Base-by-base conservation (phyloP, 202 grass and related monocot species). In the Eragrostis tef region DNA sequence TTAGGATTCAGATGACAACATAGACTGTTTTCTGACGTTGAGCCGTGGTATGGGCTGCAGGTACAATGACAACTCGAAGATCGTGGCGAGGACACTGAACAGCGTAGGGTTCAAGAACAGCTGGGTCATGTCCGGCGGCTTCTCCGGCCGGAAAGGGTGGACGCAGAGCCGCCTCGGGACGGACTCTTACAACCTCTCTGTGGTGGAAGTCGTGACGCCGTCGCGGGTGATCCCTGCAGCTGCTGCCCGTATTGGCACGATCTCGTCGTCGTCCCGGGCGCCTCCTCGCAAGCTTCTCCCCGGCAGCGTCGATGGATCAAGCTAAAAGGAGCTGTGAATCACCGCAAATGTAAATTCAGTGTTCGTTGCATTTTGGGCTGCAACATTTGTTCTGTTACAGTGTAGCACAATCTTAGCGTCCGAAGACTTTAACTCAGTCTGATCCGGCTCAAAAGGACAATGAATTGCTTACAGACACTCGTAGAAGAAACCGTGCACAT, bases 121-220 rank as follows among this genome's bases (percentile, higher is more conserved):
- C 79, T 98, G 90, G 90, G 87, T 88, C 49, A 88, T 95, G 96
- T 21, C 76, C 29, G 88, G 90, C 12, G 96, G 96, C 22, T 98
- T 98, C 90, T 91, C 88, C 1, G 96, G 96, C 67, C 21, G 90
- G 49, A 95, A 86, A 75, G 96, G 96, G 44, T 98, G 96, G 96
- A 50, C 83, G 48, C 90, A 93, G 66, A 98, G 88, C 87, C 86
- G 87, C 15, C 75, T 98, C 26, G 96, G 92, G 14, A 81, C 84
- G 2, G 96, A 90, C 0, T 90, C 88, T 0, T 98, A 85, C 85
- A 91, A 84, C 70, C 68, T 88, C 12, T 87, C 96, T 19, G 59
- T 90, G 1, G 74, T 87, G 27, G 96, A 98, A 78, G 79, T 98
- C 24, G 21, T 98, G 11, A 93, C 78, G 71, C 90, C 92, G 60